Conservation (phyloP, 768 basidiomycete species). For the Panaeolus papilionaceus region DNA sequence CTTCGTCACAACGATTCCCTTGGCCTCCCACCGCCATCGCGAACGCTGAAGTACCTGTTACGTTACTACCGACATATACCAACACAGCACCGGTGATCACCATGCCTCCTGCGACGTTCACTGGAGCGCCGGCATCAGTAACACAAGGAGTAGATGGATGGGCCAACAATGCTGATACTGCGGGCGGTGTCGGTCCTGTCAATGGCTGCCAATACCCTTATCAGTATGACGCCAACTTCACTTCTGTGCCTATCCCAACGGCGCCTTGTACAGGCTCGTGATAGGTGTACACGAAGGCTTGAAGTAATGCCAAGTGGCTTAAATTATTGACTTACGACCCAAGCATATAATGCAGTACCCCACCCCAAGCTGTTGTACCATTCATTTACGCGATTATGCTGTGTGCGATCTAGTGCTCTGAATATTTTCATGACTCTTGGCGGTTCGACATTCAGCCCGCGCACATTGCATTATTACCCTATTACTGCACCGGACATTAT, state of each 20-base stretch:
- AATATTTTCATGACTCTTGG: too few species aligned
- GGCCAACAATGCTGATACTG: slow-evolving; percentile 58
- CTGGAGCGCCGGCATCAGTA: slow-evolving; percentile 42
- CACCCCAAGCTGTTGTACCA: background rate
- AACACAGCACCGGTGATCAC: slow-evolving; percentile 63
- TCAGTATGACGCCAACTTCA: slow-evolving; percentile 42
- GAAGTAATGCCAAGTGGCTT: background rate
- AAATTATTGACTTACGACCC: background rate
- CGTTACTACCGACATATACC: slow-evolving; percentile 66
- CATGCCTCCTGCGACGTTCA: slow-evolving; percentile 59
- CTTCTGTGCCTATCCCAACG: slow-evolving; percentile 31
- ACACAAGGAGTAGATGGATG: slow-evolving; percentile 61
- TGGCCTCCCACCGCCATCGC: slow-evolving; percentile 63
- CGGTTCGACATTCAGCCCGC: too few species aligned
- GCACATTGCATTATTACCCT: background rate
- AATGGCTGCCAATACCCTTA: slow-evolving; percentile 62
- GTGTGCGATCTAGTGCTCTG: too few species aligned
- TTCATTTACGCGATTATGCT: background rate
- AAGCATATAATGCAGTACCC: background rate
- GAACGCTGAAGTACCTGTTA: slow-evolving; percentile 34
- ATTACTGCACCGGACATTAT: background rate
- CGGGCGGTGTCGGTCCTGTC: slow-evolving; percentile 49
- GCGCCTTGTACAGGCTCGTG: slow-evolving; percentile 34
- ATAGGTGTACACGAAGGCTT: background rate
- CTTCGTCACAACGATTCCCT: slow-evolving; percentile 47